Percentiles rank a stretch among this genome's conserved stretches.
Conservation (phyloP, 805 yeast species). For the Wickerhamomyces alni region DNA sequence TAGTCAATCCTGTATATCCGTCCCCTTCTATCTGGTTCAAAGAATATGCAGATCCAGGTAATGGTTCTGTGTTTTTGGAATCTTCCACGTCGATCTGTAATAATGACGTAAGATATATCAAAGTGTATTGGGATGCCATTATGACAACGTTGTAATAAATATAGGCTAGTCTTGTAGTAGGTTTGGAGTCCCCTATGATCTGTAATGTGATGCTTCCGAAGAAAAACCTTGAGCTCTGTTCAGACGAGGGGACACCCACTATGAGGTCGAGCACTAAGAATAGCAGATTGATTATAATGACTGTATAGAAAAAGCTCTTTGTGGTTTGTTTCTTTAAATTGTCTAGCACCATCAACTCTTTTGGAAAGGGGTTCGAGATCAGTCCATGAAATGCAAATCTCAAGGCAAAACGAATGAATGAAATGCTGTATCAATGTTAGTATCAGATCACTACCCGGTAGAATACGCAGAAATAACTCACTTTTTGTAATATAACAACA, state of each 20-base stretch:
- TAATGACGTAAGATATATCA: constrained; percentile 26
- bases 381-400: constrained; percentile 33
- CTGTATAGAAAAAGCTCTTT: constrained; percentile 24
- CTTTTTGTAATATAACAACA: constrained; percentile 19
- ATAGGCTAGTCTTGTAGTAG: constrained; percentile 19
- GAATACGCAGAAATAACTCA: too few relatives aligned
- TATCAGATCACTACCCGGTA: too few relatives aligned
- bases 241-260: constrained; percentile 23
- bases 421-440: constrained; percentile 12
- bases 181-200: constrained; percentile 41
- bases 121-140: constrained; percentile 24
- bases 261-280: constrained; percentile 32
- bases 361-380: constrained; percentile 36
- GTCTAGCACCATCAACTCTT: constrained; percentile 20
- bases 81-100: constrained; percentile 24
- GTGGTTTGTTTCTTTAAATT: constrained; percentile 22
- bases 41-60: constrained; percentile 21
- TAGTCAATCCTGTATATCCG: constrained; percentile 40
- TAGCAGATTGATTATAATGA: constrained; percentile 18
- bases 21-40: constrained; percentile 26
- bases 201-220: constrained; percentile 37
- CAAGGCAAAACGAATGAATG: constrained; percentile 23
- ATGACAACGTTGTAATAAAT: constrained; percentile 28
- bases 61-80: constrained; percentile 21
- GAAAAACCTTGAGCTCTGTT: constrained; percentile 13